phyloP scores from a whole-genome alignment of 139 green algal species.

The Asterochloris sp. region DNA sequence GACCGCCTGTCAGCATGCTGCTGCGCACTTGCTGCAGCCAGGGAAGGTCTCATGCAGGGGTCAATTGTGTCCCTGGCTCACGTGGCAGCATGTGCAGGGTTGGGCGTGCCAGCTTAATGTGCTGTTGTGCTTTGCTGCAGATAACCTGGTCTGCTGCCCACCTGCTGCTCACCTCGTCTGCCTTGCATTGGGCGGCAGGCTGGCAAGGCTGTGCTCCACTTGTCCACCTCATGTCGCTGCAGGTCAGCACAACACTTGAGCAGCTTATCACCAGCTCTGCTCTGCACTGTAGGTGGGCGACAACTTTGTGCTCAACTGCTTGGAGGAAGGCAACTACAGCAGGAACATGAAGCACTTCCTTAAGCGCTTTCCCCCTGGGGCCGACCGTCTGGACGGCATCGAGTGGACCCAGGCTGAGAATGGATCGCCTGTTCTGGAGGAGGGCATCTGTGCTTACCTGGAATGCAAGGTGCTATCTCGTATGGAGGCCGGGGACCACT shows the following conservation, averaged over 20 bases:
- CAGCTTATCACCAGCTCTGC: neutral
- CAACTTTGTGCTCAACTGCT: constrained; percentile 92
- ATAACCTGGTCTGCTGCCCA: too few relatives aligned
- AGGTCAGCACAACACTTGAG: neutral
- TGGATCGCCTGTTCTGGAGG: constrained; percentile 56
- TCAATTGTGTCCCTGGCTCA: too few relatives aligned
- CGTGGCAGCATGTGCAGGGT: too few relatives aligned
- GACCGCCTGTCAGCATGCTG: too few relatives aligned
- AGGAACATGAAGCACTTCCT: constrained; percentile 84
- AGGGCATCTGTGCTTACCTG: constrained; percentile 75
- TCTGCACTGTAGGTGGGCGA: constrained; percentile 79
- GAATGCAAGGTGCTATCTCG: constrained; percentile 82
- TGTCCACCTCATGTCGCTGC: too few relatives aligned
- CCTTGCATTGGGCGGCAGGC: too few relatives aligned
- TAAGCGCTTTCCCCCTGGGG: constrained; percentile 84
- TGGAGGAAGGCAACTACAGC: constrained; percentile 76
- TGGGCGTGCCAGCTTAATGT: too few relatives aligned
- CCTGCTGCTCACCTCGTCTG: too few relatives aligned
- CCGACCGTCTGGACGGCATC: constrained; percentile 87
- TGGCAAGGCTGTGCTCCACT: too few relatives aligned
- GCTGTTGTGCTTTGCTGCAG: too few relatives aligned
- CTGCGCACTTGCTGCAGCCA: too few relatives aligned
- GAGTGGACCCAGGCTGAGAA: constrained; percentile 27
- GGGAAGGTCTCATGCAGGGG: too few relatives aligned
- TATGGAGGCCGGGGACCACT: constrained; percentile 96